Percentiles rank a stretch among this genome's conserved stretches.
Conservation (phyloP, 306 rosid species). For the Malus orientalis region DNA sequence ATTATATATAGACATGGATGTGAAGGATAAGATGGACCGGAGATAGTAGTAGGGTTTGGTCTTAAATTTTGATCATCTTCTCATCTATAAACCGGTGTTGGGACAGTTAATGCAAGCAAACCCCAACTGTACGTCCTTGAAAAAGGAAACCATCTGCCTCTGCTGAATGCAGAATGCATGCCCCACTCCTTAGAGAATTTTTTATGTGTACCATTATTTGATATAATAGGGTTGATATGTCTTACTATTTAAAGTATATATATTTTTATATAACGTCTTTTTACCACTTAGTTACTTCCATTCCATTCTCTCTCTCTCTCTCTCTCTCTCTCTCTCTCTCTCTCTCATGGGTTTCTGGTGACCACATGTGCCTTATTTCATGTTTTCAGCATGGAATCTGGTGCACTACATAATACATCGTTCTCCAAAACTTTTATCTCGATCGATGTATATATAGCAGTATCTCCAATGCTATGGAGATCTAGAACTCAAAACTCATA, state of each 20-base stretch:
- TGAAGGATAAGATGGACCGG: slow-evolving; percentile 9
- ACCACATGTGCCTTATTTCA: neutral
- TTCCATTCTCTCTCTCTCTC: neutral
- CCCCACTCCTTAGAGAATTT: neutral
- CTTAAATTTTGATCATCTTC: slow-evolving; percentile 32
- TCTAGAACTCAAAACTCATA: too few species aligned
- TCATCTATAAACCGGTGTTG: slow-evolving; percentile 40
- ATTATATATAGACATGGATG: slow-evolving; percentile 28
- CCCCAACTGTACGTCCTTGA: slow-evolving; percentile 37
- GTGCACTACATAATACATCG: neutral
- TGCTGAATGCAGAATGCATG: neutral
- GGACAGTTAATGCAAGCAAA: slow-evolving; percentile 28
- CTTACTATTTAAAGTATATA: too few species aligned
- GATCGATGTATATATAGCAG: neutral
- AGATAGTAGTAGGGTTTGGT: neutral
- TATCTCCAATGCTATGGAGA: too few species aligned
- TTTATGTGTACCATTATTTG: too few species aligned
- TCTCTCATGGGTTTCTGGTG: neutral
- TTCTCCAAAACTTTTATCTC: neutral
- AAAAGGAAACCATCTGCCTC: neutral
- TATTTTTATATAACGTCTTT: neutral
- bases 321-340: neutral
- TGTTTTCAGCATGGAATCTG: neutral
- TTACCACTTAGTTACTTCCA: neutral
- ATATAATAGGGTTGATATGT: too few species aligned